Conservation (phyloP, 2,329 filamentous ascomycete species). For the Stromatinia cepivora region DNA sequence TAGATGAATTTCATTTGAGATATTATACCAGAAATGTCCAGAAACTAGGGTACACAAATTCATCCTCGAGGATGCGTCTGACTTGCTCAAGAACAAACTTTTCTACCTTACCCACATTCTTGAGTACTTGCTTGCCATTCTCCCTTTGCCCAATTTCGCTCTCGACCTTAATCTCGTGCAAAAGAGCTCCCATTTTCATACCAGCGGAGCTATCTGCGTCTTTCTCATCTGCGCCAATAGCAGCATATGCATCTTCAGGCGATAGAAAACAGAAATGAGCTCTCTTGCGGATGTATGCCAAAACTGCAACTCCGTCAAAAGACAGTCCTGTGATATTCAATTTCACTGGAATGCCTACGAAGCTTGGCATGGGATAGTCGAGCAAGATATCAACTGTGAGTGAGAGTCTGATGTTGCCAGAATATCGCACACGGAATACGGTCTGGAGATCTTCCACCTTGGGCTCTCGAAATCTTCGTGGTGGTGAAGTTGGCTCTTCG, state of each 20-base stretch:
- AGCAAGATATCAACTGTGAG: constrained; percentile 93
- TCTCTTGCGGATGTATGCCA: constrained; percentile 85
- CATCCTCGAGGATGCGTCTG: constrained; percentile 94
- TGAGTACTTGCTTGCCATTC: constrained; percentile 88
- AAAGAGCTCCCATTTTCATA: constrained; percentile 66
- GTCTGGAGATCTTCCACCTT: constrained; percentile 87
- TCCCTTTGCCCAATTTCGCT: constrained; percentile 95
- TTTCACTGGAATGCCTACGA: constrained; percentile 91
- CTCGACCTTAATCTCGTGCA: constrained; percentile 93
- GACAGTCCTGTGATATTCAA: constrained; percentile 92
- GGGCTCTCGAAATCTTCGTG: constrained; percentile 65
- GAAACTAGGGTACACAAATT: constrained; percentile 97
- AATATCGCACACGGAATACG: constrained; percentile 86
- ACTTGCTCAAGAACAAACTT: constrained; percentile 97
- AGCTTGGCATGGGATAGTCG: constrained; percentile 98
- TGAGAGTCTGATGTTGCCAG: constrained; percentile 81
- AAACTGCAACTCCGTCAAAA: constrained; percentile 90
- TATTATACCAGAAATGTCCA: constrained; percentile 88
- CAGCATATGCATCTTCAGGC: constrained; percentile 82
- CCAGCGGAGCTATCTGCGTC: constrained; percentile 34
- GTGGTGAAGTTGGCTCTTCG: constrained; percentile 43
- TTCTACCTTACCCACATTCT: constrained; percentile 98
- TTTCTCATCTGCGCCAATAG: constrained; percentile 49
- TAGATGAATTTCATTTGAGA: background rate
- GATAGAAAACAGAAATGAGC: constrained; percentile 94